phyloP scores from a whole-genome alignment of 1,139 yeast genomes.

The Geotrichum restrictum region DNA sequence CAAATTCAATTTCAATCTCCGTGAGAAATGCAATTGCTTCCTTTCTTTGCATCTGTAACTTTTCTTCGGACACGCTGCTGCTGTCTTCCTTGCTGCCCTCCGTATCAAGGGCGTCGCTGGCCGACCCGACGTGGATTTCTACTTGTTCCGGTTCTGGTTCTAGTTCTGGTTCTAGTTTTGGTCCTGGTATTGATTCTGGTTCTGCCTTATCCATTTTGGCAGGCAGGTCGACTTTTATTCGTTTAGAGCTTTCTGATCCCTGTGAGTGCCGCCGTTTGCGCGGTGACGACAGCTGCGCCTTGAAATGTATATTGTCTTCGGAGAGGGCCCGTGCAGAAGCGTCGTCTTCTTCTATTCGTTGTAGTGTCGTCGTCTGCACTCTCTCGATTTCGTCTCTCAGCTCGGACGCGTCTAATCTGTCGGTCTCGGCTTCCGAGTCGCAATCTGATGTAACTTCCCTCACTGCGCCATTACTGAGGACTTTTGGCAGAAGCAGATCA shows the following conservation, averaged over 20 bases:
- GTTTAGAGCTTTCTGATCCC: conserved; percentile 7
- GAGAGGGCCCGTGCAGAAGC: neutral
- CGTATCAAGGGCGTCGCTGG: conserved; percentile 27
- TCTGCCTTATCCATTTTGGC: conserved; percentile 20
- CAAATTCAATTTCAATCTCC: conserved; percentile 79
- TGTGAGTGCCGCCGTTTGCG: conserved; percentile 19
- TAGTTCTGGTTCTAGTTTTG: conserved; percentile 24
- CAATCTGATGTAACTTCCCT: conserved; percentile 6
- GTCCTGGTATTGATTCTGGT: no score
- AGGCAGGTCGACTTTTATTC: conserved; percentile 10
- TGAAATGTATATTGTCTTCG: neutral
- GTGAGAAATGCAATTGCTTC: conserved; percentile 68
- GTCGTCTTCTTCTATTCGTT: conserved; percentile 5
- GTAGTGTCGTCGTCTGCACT: neutral
- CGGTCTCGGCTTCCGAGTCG: conserved; percentile 75
- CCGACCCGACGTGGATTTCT: conserved; percentile 13
- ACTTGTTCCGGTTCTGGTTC: conserved; percentile 27
- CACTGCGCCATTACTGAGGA: neutral
- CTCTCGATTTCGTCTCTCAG: conserved; percentile 11
- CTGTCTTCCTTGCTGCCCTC: conserved; percentile 24
- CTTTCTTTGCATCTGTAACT: conserved; percentile 47
- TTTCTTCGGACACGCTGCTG: conserved; percentile 38
- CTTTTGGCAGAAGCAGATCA: conserved; percentile 8
- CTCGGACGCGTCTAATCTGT: conserved; percentile 52
- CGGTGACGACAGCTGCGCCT: conserved; percentile 10